Percentiles rank a stretch among this genome's conserved stretches.
phyloP scores from a whole-genome alignment of 2,329 filamentous ascomycete species.

The Calonectria montana region DNA sequence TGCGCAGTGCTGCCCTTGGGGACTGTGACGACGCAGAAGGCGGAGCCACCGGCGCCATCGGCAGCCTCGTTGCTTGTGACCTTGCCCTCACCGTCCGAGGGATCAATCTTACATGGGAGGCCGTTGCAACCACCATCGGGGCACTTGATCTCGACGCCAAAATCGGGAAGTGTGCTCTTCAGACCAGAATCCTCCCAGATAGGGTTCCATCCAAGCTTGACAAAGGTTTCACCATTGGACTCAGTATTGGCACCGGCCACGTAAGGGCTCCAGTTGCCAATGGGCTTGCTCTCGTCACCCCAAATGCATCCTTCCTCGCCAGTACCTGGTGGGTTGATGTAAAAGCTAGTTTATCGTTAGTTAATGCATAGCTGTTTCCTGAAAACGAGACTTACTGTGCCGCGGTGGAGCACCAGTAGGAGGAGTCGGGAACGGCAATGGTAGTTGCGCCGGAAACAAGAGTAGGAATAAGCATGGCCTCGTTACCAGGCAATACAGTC shows the following conservation, averaged over 20 bases:
- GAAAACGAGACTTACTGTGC: conserved; percentile 70
- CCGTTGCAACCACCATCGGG: conserved; percentile 74
- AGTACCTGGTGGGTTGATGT: conserved; percentile 81
- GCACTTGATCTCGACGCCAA: conserved; percentile 78
- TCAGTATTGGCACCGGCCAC: conserved; percentile 82
- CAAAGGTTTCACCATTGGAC: conserved; percentile 71
- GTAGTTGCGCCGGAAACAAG: conserved; percentile 66
- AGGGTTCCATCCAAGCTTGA: conserved; percentile 84
- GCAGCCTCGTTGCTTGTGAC: conserved; percentile 67
- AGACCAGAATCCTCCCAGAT: conserved; percentile 72
- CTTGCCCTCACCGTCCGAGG: conserved; percentile 65
- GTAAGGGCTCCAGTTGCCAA: conserved; percentile 83
- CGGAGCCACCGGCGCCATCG: conserved; percentile 73
- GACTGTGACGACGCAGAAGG: conserved; percentile 83
- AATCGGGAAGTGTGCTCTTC: conserved; percentile 69
- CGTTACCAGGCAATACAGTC: conserved; percentile 81
- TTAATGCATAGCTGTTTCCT: conserved; percentile 32
- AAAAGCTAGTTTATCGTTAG: conserved; percentile 67
- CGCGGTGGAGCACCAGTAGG: conserved; percentile 78
- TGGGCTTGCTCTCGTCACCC: conserved; percentile 70
- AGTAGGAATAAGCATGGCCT: conserved; percentile 87
- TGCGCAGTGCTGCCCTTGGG: conserved; percentile 73
- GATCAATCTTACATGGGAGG: conserved; percentile 79
- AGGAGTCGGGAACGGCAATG: conserved; percentile 76
- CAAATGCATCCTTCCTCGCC: conserved; percentile 75